Evolutionary conservation across 768 basidiomycete genomes (phyloP).

Genomic region (Steccherinum ochraceum): DNA sequence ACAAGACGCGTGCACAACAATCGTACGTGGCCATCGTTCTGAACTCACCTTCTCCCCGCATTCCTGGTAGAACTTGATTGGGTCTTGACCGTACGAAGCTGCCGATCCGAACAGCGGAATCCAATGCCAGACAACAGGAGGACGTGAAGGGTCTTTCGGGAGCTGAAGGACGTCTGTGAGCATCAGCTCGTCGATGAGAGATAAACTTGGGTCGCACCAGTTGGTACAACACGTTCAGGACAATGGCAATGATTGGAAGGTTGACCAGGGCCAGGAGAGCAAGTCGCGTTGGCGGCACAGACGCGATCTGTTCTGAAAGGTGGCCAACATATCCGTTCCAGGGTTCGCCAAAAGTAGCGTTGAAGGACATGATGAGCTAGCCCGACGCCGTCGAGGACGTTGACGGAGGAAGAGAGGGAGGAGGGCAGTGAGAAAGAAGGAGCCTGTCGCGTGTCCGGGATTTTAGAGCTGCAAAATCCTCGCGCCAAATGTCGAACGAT

Average conservation of each 20-base stretch:
- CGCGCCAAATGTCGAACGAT: conserved; percentile 10
- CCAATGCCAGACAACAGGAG: conserved; percentile 91
- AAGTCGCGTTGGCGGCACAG: conserved; percentile 18
- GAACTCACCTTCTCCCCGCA: conserved; percentile 67
- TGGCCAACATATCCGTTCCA: conserved; percentile 23
- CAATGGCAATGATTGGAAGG: conserved; percentile 58
- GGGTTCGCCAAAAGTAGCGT: conserved; percentile 19
- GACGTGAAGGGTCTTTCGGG: conserved; percentile 64
- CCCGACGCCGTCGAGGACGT: background rate
- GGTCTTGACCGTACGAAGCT: conserved; percentile 85
- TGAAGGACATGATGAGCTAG: conserved; percentile 17
- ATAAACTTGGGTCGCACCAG: no score
- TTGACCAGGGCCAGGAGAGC: conserved; percentile 48
- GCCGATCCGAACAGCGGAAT: conserved; percentile 90
- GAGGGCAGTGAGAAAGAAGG: conserved; percentile 3
- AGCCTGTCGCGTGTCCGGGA: conserved; percentile 7
- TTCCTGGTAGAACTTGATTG: conserved; percentile 78
- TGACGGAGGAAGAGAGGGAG: background rate
- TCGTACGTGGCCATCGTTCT: no score
- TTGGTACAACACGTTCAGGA: conserved; percentile 75
- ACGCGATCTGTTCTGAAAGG: conserved; percentile 15
- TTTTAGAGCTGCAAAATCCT: conserved; percentile 5
- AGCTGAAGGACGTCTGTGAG: conserved; percentile 35
- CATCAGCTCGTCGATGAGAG: background rate
- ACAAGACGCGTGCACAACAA: no score